These are phyloP conservation scores for Rubroboletus pulcherrimus DNA, from an alignment of 768 basidiomycete species.

Conservation along the genomic window DNA sequence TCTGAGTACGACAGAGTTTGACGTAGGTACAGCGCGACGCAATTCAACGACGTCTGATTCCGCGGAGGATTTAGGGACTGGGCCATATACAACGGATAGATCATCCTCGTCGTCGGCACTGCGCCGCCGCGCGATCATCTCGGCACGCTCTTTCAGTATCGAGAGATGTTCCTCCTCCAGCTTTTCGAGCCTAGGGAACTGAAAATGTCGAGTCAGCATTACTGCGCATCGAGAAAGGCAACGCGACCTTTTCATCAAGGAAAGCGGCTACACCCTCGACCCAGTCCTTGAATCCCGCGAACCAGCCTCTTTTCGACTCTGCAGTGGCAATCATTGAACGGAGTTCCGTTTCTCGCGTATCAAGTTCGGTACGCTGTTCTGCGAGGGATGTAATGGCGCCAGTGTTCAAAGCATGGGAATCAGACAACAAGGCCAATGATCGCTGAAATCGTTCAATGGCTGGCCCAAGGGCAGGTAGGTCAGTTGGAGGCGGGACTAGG, in stretches of 20 bases:
- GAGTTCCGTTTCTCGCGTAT: conserved; percentile 67
- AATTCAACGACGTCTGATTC: conserved; percentile 55
- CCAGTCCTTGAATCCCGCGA: conserved; percentile 73
- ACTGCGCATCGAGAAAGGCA: neutral
- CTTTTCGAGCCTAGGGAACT: conserved; percentile 78
- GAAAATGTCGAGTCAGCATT: neutral
- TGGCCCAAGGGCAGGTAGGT: conserved; percentile 61
- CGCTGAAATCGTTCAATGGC: conserved; percentile 60
- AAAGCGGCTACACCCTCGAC: conserved; percentile 81
- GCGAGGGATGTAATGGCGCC: conserved; percentile 52
- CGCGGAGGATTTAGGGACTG: conserved; percentile 34
- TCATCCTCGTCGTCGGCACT: conserved; percentile 79
- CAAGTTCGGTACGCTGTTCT: conserved; percentile 61
- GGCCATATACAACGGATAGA: conserved; percentile 63
- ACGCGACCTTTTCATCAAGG: conserved; percentile 77
- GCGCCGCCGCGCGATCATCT: conserved; percentile 67
- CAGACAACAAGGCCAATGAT: conserved; percentile 55
- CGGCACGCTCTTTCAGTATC: conserved; percentile 67
- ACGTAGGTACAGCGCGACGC: conserved; percentile 47
- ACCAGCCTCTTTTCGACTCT: conserved; percentile 81
- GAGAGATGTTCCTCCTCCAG: conserved; percentile 73
- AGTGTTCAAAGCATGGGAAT: conserved; percentile 65
- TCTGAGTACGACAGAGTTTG: conserved; percentile 43
- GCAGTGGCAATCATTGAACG: conserved; percentile 69
- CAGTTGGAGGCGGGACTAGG: conserved; percentile 61